A percentile compares a stretch with the other conserved stretches of the same genome.
These are phyloP conservation scores for Rhizopus delemar DNA, from an alignment of 371 early-diverging fungal genomes.

Conservation along the genomic window DNA sequence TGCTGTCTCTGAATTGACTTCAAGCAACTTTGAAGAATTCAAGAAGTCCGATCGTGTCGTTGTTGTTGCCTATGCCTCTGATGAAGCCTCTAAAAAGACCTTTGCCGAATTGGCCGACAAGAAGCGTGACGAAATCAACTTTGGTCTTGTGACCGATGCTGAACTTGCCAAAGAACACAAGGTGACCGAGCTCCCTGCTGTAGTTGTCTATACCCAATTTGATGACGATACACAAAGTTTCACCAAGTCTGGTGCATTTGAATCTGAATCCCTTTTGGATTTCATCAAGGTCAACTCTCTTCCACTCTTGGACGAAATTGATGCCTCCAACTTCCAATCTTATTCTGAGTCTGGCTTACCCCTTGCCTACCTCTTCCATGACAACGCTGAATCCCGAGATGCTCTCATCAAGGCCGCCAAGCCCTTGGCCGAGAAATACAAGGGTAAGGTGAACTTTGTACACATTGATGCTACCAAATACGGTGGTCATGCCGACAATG, in stretches of 20 bases:
- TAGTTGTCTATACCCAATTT: conserved; percentile 88
- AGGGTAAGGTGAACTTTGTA: conserved; percentile 85
- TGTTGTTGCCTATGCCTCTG: conserved; percentile 77
- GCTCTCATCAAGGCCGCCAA: conserved; percentile 57
- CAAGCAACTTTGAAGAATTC: conserved; percentile 71
- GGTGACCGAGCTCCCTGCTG: conserved; percentile 57
- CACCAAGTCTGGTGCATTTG: conserved; percentile 57
- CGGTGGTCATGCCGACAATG: conserved; percentile 80
- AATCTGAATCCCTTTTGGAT: conserved; percentile 51
- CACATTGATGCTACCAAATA: conserved; percentile 86
- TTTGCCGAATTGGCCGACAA: conserved; percentile 70
- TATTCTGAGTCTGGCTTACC: conserved; percentile 87
- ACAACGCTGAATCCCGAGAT: conserved; percentile 61
- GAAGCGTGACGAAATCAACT: conserved; percentile 81
- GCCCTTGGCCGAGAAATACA: conserved; percentile 79
- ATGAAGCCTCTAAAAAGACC: conserved; percentile 59
- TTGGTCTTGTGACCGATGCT: conserved; percentile 75
- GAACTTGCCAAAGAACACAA: conserved; percentile 48
- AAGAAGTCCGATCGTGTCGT: conserved; percentile 82
- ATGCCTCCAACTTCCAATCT: conserved; percentile 79
- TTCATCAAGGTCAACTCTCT: conserved; percentile 79
- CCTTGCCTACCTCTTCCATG: conserved; percentile 84
- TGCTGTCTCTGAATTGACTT: conserved; percentile 67
- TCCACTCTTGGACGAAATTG: conserved; percentile 88
- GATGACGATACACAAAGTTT: conserved; percentile 75